Percentiles rank a stretch among this genome's conserved stretches.
These are phyloP conservation scores for Chlorella sp. DNA, from an alignment of 139 green algal genomes.

Conservation along the genomic window DNA sequence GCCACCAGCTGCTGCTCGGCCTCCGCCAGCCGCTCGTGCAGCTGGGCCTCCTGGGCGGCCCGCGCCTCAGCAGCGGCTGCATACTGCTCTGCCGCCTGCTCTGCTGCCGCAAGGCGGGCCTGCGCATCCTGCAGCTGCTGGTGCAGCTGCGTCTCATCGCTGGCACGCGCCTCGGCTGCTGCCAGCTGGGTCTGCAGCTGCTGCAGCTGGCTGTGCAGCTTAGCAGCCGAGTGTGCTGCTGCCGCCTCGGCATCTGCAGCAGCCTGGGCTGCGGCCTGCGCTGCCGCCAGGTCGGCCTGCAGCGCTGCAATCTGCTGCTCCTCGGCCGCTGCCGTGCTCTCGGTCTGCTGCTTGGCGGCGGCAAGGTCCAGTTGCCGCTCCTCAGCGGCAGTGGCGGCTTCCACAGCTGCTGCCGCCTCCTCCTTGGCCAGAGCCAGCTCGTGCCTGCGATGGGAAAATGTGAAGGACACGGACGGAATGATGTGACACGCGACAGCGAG, in stretches of 20 bases:
- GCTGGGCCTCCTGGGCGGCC: too few species aligned
- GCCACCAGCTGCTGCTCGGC: neutral
- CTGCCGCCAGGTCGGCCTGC: neutral
- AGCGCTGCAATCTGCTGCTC: neutral
- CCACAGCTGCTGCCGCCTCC: neutral
- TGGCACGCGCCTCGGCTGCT: neutral
- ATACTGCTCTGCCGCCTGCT: neutral
- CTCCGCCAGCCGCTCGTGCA: too few species aligned
- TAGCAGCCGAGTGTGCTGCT: neutral
- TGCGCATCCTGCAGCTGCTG: neutral
- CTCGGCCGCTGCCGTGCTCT: neutral
- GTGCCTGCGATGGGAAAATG: neutral
- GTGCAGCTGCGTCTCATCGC: neutral
- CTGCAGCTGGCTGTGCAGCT: too few species aligned
- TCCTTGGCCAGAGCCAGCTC: neutral
- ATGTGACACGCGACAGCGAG: too few species aligned
- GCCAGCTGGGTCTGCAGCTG: neutral
- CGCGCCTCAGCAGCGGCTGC: neutral
- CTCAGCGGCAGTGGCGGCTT: neutral
- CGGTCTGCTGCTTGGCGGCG: neutral
- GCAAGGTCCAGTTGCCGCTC: neutral
- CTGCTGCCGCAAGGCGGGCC: too few species aligned
- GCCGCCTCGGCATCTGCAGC: constrained; percentile 1
- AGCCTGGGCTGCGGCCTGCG: neutral
- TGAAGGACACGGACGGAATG: too few species aligned